Conservation (phyloP, 2,329 filamentous ascomycete genomes). For the Decorospora gaudefroyi region DNA sequence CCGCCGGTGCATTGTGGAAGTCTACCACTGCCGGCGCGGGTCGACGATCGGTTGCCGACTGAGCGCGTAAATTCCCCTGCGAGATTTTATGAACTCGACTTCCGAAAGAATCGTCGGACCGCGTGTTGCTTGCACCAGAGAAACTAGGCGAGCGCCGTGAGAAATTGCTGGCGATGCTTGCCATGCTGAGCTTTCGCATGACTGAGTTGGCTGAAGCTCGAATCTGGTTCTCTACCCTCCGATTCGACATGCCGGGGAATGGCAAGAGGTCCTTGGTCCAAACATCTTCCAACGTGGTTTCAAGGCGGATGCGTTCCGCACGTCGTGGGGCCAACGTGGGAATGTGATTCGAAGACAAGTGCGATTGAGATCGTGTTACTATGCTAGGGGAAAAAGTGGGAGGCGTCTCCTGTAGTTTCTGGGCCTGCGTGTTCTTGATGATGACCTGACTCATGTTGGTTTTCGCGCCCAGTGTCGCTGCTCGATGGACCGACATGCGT, state of each 20-base stretch:
- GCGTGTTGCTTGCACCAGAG: slow-evolving; percentile 49
- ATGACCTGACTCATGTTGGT: slow-evolving; percentile 74
- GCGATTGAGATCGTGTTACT: slow-evolving; percentile 78
- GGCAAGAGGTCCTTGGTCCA: slow-evolving; percentile 83
- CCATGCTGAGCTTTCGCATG: slow-evolving; percentile 85
- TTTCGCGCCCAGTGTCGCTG: slow-evolving; percentile 72
- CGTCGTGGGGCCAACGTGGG: slow-evolving; percentile 74
- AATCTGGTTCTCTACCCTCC: slow-evolving; percentile 71
- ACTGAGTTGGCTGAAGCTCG: slow-evolving; percentile 80
- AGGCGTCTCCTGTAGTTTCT: slow-evolving; percentile 60
- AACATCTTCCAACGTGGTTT: slow-evolving; percentile 73
- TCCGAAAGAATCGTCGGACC: slow-evolving; percentile 44
- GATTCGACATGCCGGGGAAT: slow-evolving; percentile 77
- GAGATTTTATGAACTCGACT: slow-evolving; percentile 34
- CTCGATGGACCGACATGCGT: slow-evolving; percentile 76
- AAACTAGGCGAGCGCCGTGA: slow-evolving; percentile 69
- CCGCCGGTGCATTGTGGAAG: slow-evolving; percentile 55
- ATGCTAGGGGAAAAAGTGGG: slow-evolving; percentile 53
- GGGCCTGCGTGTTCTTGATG: slow-evolving; percentile 79
- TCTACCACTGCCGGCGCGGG: slow-evolving; percentile 47
- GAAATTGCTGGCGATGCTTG: slow-evolving; percentile 77
- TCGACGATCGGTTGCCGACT: slow-evolving; percentile 32
- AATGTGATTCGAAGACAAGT: slow-evolving; percentile 69
- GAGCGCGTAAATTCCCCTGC: slow-evolving; percentile 32
- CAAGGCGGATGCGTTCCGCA: slow-evolving; percentile 75